Evolutionary conservation across 2,329 filamentous ascomycete species (phyloP), one percentile per base, ranked within the genome.

Genomic region (Gaeumannomyces sp.): DNA sequence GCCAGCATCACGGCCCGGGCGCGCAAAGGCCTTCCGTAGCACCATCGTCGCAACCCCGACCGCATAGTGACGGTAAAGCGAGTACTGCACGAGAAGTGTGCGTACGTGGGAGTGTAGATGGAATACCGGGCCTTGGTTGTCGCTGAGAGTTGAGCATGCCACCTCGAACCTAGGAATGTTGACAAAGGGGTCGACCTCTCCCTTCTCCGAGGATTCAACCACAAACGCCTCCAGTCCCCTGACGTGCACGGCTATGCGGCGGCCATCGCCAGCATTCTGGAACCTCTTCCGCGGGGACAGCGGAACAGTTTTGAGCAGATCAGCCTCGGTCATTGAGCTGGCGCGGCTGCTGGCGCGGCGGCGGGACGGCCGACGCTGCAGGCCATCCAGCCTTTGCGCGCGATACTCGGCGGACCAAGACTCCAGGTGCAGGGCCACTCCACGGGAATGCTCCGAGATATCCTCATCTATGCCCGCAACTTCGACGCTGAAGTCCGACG

Each of bases 41-140:
- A 96, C 91, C 73, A 88, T 88, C 29, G 84, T 79, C 11, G 94
- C 95, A 66, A 98, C 87, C 1, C 92, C 91, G 31, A 96, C 83
- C 0, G 93, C 90, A 73, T 97, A 99, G 73, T 97, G 93, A 4
- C 93, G 89, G 74, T 96, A 97, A 0, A 99, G 83, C 0, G 96
- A 99, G 73, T 98, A 98, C 62, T 96, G 90, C 10, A 96, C 72
- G 67, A 91, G 86, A 2, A 99, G 78, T 7, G 90, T 92, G 69
- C 90, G 89, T 27, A 95, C 84, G 63, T 90, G 86, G 0, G 92
- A 90, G 69, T 96, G 92, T 59, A 98, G 78, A 72, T 98, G 92
- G 72, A 97, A 91, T 7, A 97, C 83, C 0, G 93, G 91, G 0
- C 93, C 94, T 71, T 96, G 91, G 35, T 86, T 86, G 74, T 99